Evolutionary conservation across 495 filamentous ascomycete species (phyloP).

Genomic region (Hypoxylon subgilvum): DNA sequence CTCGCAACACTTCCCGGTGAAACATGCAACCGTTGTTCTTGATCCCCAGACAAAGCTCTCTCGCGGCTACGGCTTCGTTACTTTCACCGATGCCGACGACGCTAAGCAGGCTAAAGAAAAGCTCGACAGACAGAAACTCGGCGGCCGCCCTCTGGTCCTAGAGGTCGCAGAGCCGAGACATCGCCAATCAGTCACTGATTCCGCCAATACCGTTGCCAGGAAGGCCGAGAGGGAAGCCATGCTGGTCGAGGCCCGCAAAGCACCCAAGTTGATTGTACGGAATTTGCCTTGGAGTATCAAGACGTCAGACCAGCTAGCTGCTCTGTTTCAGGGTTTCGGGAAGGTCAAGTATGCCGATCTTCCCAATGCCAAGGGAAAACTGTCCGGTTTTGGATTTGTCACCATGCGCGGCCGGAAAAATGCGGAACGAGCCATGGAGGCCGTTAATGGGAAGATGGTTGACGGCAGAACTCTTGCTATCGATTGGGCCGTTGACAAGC

Average conservation of each 20-base stretch:
- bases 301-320: constrained; percentile 73
- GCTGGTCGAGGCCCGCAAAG: constrained; percentile 59
- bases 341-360: constrained; percentile 84
- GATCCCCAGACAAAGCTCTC: constrained; percentile 82
- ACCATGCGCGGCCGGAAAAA: constrained; percentile 86
- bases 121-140: constrained; percentile 72
- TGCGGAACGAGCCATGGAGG: constrained; percentile 84
- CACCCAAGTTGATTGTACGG: constrained; percentile 88
- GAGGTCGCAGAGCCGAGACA: constrained; percentile 87
- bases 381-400: constrained; percentile 91
- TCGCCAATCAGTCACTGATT: constrained; percentile 61
- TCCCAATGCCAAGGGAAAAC: constrained; percentile 73
- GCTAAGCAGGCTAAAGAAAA: constrained; percentile 77
- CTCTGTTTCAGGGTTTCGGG: constrained; percentile 82
- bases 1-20: constrained; percentile 90
- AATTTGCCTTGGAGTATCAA: constrained; percentile 98
- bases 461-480: constrained; percentile 87
- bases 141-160: constrained; percentile 80
- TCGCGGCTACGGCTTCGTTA: constrained; percentile 94
- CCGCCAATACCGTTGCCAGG: constrained; percentile 47
- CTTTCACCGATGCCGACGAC: constrained; percentile 92
- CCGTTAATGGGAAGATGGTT: constrained; percentile 85
- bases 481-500: constrained; percentile 95
- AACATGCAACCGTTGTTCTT: constrained; percentile 86
- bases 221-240: constrained; percentile 66